phyloP scores from a whole-genome alignment of 306 rosid genomes.

The Prunus campanulata region DNA sequence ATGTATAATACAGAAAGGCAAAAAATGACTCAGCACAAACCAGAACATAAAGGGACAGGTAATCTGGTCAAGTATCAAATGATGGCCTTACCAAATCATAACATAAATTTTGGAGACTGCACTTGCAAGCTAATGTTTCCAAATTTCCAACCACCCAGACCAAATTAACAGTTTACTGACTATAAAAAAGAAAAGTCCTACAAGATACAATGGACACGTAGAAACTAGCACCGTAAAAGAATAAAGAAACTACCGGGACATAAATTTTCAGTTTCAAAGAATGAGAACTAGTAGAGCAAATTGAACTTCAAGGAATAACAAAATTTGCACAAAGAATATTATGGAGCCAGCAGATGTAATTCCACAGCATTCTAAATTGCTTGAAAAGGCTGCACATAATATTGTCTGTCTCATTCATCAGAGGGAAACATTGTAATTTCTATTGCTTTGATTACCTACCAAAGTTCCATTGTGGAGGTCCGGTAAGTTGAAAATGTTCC shows the following conservation, averaged over 20 bases:
- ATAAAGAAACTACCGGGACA: not conserved
- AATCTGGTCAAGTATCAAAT: not conserved
- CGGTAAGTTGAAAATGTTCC: not conserved
- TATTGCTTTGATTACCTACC: not conserved
- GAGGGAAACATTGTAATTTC: not conserved
- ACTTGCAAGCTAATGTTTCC: not conserved
- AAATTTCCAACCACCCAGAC: not conserved
- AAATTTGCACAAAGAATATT: constrained; percentile 1
- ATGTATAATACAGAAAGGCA: constrained; percentile 18
- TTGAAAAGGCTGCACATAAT: not conserved
- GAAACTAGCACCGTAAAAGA: not conserved
- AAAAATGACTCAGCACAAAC: constrained; percentile 8
- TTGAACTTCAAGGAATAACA: not conserved
- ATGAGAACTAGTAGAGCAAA: not conserved
- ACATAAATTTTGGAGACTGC: not conserved
- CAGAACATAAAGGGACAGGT: not conserved
- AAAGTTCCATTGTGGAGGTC: not conserved
- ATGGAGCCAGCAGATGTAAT: not conserved
- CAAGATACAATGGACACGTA: not conserved
- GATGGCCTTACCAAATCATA: not conserved
- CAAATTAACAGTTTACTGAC: not conserved
- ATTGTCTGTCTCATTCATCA: not conserved
- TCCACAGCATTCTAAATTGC: not conserved
- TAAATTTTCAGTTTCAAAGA: not conserved
- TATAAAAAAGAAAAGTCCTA: not conserved